Conservation (phyloP, 2,329 filamentous ascomycete species). For the Venturia oleaginea region DNA sequence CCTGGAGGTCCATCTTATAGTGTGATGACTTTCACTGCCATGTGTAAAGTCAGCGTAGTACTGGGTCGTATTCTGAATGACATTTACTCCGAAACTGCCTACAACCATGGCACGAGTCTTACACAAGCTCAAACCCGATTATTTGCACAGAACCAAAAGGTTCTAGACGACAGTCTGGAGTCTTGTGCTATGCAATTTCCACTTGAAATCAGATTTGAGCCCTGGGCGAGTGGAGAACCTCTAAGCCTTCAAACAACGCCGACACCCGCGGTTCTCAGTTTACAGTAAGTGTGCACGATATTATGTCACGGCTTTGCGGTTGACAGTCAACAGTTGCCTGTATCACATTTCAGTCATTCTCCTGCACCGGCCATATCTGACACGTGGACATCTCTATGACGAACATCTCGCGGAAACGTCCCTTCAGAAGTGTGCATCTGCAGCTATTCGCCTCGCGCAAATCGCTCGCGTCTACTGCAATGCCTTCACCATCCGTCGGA, state of each 20-base stretch:
- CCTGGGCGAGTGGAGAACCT: constrained; percentile 5
- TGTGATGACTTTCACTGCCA: constrained; percentile 10
- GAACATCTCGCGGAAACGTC: neutral
- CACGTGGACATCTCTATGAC: constrained; percentile 10
- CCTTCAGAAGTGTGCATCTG: neutral
- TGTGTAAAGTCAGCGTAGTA: constrained; percentile 10
- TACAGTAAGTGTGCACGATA: constrained; percentile 2
- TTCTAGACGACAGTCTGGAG: constrained; percentile 5
- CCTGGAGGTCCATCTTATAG: constrained; percentile 11
- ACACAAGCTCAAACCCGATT: neutral
- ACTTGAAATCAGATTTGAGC: constrained; percentile 8
- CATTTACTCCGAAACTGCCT: constrained; percentile 12
- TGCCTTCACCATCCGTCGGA: constrained; percentile 10
- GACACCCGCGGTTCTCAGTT: constrained; percentile 9
- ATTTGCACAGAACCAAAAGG: neutral
- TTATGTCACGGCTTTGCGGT: neutral
- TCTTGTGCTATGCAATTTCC: constrained; percentile 6
- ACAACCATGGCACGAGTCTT: constrained; percentile 6
- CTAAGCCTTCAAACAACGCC: constrained; percentile 1
- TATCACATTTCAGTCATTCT: constrained; percentile 13
- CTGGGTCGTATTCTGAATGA: constrained; percentile 8
- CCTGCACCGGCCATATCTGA: constrained; percentile 12
- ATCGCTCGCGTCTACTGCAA: constrained; percentile 7
- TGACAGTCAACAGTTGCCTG: neutral
- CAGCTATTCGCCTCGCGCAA: constrained; percentile 10